A percentile compares a stretch with the other conserved stretches of the same genome.
Evolutionary conservation across 257 asterid species (phyloP).

Genomic region (Echites panduratus): DNA sequence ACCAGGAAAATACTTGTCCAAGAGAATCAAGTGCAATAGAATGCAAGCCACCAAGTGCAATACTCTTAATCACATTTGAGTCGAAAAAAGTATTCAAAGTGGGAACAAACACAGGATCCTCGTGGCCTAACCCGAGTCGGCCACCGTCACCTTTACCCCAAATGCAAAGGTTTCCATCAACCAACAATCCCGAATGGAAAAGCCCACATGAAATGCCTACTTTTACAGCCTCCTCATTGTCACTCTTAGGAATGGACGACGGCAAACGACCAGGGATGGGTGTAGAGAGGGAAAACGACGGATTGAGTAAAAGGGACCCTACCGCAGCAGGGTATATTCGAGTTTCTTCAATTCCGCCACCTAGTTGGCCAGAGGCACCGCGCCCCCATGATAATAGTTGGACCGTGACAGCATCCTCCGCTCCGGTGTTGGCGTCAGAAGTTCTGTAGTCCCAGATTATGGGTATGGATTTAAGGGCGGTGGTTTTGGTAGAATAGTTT

Average conservation of each 20-base stretch:
- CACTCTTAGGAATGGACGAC: not conserved
- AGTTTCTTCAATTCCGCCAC: slow-evolving; percentile 79
- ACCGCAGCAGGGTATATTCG: slow-evolving; percentile 70
- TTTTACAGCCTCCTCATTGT: slow-evolving; percentile 27
- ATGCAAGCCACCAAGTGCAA: slow-evolving; percentile 93
- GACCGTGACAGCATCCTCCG: slow-evolving; percentile 30
- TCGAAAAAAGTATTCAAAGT: slow-evolving; percentile 46
- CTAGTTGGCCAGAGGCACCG: slow-evolving; percentile 96
- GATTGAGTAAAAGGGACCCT: slow-evolving; percentile 49
- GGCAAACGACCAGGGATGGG: slow-evolving; percentile 66
- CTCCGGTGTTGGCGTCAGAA: not conserved
- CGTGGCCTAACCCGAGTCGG: slow-evolving; percentile 82
- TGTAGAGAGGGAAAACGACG: slow-evolving; percentile 43
- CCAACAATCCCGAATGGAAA: slow-evolving; percentile 80
- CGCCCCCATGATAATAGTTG: slow-evolving; percentile 91
- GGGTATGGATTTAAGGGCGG: slow-evolving; percentile 26
- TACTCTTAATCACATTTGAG: slow-evolving; percentile 23
- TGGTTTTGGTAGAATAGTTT: slow-evolving; percentile 3
- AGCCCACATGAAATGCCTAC: slow-evolving; percentile 82
- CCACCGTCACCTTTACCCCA: slow-evolving; percentile 99
- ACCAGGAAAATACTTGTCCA: slow-evolving; percentile 89
- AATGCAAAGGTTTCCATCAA: slow-evolving; percentile 67
- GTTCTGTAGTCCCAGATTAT: slow-evolving; percentile 42
- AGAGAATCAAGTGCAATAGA: slow-evolving; percentile 66
- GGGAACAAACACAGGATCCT: slow-evolving; percentile 66